A percentile compares a stretch with the other conserved stretches of the same genome.
Evolutionary conservation across 1,284 basidiomycete species (phyloP).

Genomic region (Pulchroboletus neoregius): DNA sequence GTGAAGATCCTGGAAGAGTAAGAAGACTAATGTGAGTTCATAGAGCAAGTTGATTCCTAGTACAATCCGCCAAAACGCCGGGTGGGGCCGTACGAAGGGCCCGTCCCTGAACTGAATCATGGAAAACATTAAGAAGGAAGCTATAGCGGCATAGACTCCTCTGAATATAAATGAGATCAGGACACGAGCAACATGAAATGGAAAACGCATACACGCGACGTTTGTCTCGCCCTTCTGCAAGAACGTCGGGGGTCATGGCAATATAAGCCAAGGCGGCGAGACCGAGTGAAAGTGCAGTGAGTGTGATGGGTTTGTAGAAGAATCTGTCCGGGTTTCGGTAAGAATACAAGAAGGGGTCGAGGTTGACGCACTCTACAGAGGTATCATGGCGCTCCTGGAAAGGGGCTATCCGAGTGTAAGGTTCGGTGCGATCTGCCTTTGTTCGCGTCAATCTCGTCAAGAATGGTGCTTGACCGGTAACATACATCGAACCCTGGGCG

Average conservation of each 20-base stretch:
- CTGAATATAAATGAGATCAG: conserved; percentile 34
- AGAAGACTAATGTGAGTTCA: conserved; percentile 73
- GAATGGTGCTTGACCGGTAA: conserved; percentile 8
- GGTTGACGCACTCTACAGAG: conserved; percentile 62
- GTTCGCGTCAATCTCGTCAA: conserved; percentile 16
- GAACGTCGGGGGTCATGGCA: conserved; percentile 72
- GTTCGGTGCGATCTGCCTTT: conserved; percentile 74
- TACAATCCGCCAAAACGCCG: conserved; percentile 72
- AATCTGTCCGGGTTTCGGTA: conserved; percentile 46
- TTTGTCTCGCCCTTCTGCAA: conserved; percentile 77
- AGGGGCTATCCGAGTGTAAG: conserved; percentile 74
- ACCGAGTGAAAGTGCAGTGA: conserved; percentile 63
- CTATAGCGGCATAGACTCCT: conserved; percentile 66
- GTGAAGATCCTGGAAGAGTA: conserved; percentile 76
- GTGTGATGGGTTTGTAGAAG: conserved; percentile 77
- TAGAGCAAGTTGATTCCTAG: conserved; percentile 78
- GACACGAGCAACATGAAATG: conserved; percentile 4
- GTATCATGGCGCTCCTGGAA: conserved; percentile 81
- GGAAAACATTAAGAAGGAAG: conserved; percentile 71
- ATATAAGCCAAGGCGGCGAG: conserved; percentile 70
- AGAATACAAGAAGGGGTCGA: not conserved
- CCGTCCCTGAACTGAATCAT: conserved; percentile 85
- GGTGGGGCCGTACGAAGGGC: conserved; percentile 71
- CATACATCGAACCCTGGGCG: conserved; percentile 48
- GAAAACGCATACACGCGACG: conserved; percentile 58